Conservation (phyloP, 495 filamentous ascomycete species). For the Elasticomyces elasticus region DNA sequence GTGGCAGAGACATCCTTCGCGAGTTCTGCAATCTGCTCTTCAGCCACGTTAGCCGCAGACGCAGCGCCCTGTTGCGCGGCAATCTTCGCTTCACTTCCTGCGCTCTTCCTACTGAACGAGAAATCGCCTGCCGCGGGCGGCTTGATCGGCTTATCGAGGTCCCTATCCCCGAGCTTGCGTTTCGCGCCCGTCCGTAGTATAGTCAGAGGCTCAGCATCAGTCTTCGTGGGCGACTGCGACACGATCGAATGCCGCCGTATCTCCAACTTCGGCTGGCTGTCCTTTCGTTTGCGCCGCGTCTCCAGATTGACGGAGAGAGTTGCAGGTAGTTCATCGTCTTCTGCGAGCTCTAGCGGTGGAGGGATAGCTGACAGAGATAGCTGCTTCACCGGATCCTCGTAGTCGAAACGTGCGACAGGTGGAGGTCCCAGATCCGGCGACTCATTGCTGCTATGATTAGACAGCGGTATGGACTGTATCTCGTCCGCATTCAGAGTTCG, state of each 20-base stretch:
- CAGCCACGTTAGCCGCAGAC: neutral
- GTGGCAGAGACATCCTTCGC: neutral
- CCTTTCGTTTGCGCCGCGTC: conserved; percentile 42
- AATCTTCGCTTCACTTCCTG: neutral
- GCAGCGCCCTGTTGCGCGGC: neutral
- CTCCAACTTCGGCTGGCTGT: conserved; percentile 32
- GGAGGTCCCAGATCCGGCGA: conserved; percentile 61
- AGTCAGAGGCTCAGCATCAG: conserved; percentile 10
- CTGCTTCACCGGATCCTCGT: conserved; percentile 52
- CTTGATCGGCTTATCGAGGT: conserved; percentile 32
- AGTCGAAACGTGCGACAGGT: conserved; percentile 52
- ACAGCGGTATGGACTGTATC: conserved; percentile 15
- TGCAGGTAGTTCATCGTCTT: conserved; percentile 20
- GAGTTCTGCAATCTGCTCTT: neutral
- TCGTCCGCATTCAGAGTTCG: conserved; percentile 48
- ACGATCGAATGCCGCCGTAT: conserved; percentile 18
- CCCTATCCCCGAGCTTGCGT: conserved; percentile 49
- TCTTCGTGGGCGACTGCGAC: conserved; percentile 18
- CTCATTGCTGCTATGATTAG: conserved; percentile 32
- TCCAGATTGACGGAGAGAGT: conserved; percentile 40
- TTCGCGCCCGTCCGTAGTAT: conserved; percentile 46
- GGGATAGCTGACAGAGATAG: conserved; percentile 26
- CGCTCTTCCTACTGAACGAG: conserved; percentile 35
- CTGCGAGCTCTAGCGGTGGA: conserved; percentile 16
- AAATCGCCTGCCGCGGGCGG: conserved; percentile 37